Evolutionary conservation across 2,329 filamentous ascomycete genomes (phyloP), one percentile per base, ranked within the genome.

Genomic region (Lomentospora prolificans): DNA sequence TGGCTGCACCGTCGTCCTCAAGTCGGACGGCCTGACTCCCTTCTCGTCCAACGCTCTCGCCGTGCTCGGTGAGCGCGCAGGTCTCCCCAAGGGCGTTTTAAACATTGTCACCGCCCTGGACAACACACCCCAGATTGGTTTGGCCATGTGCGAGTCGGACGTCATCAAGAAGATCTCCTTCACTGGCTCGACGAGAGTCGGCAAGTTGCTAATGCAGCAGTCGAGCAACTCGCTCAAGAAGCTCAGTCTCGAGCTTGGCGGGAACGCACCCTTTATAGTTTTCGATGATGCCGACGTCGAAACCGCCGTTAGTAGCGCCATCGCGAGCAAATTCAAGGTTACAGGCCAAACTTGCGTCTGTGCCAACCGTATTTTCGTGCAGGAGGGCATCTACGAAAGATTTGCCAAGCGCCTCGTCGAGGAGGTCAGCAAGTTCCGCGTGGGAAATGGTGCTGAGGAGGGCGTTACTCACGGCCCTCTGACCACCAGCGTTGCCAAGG

Each of bases 1-100:
- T 25, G 86, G 86, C 33, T 89, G 86, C 67, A 87, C 85, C 3
- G 80, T 89, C 78, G 90, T 96, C 1, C 84, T 84, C 60, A 96
- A 96, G 71, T 86, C 89, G 31, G 90, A 91, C 1, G 85, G 86
- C 36, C 91, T 96, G 74, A 95, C 91, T 3, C 91, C 91, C 0
- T 90, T 92, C 66, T 94, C 90, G 22, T 83, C 89, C 1, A 84
- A 95, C 50, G 91, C 90, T 2, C 71, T 96, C 28, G 88, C 88
- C 2, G 90, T 95, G 70, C 79, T 96, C 46, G 88, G 86, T 5
- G 80, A 87, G 64, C 84, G 90, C 31, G 91, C 91, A 12, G 91
- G 91, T 25, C 86, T 96, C 36, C 91, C 91, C 27, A 84, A 84
- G 62, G 91, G 91, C 44, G 90, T 95, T 1, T 80, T 96, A 59